Evolutionary conservation across 148 eudicot genomes (phyloP).

Genomic region (Camellia lanceoleosa): DNA sequence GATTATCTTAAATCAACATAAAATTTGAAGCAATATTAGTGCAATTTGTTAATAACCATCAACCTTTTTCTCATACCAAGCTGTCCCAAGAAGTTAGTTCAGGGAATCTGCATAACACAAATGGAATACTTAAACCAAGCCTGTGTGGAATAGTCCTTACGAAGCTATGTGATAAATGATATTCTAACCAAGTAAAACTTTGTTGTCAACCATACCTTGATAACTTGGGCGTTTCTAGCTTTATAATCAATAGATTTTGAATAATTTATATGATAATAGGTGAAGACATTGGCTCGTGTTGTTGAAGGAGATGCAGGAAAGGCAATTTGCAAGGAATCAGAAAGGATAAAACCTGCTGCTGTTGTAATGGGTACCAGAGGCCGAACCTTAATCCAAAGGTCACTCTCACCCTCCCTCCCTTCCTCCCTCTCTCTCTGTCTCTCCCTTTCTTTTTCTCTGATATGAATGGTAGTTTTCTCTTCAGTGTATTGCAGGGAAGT

Average conservation of each 20-base stretch:
- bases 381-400: constrained; percentile 81
- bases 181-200: constrained; percentile 8
- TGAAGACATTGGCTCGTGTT: constrained; percentile 63
- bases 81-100: neutral
- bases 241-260: neutral
- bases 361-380: constrained; percentile 87
- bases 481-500: constrained; percentile 90
- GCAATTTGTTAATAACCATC: neutral
- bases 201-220: neutral
- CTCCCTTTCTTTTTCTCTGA: constrained; percentile 8
- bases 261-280: constrained; percentile 33
- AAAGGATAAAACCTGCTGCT: constrained; percentile 80
- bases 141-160: neutral
- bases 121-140: neutral
- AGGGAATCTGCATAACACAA: neutral
- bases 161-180: neutral
- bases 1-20: too few relatives aligned
- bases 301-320: constrained; percentile 92
- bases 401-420: neutral
- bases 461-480: constrained; percentile 1
- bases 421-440: neutral
- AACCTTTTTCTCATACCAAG: neutral
- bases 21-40: too few relatives aligned
- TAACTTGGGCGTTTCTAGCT: neutral
- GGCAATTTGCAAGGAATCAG: constrained; percentile 84